phyloP scores from a whole-genome alignment of 164 flowering plant species.

The Sedum album region DNA sequence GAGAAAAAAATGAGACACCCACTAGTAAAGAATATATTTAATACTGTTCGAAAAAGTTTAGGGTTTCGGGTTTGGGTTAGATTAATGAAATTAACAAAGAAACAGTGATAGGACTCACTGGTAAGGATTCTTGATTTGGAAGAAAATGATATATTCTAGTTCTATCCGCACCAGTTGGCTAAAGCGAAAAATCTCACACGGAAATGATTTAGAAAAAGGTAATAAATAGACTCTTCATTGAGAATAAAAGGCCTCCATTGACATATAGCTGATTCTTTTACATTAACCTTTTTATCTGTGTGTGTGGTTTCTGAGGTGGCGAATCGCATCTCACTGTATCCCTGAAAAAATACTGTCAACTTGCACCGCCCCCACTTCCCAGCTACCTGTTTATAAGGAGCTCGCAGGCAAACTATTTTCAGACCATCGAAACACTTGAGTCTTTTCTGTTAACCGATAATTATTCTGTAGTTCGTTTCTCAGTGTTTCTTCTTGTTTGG shows the following conservation, averaged over 20 bases:
- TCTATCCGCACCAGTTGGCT: neutral
- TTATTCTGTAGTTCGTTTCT: neutral
- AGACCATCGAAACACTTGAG: neutral
- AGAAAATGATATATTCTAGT: neutral
- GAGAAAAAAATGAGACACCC: neutral
- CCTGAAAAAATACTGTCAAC: neutral
- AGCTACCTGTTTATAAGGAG: neutral
- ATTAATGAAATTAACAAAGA: neutral
- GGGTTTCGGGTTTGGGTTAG: neutral
- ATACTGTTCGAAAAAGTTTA: too few relatives aligned
- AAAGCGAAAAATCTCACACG: neutral
- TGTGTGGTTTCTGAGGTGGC: conserved; percentile 8
- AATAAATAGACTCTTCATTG: neutral
- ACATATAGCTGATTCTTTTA: neutral
- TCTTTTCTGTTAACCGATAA: neutral
- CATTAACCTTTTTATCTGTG: neutral
- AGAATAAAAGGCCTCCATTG: neutral
- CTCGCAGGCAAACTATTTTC: neutral
- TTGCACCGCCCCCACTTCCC: neutral
- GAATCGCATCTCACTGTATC: conserved; percentile 4
- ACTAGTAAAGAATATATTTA: conserved; percentile 1
- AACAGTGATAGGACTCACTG: neutral
- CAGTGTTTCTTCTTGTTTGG: neutral
- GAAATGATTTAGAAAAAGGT: neutral
- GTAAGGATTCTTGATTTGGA: neutral